Conservation (phyloP, 176 grass and related monocot species). For the Rhynchospora tenuis region DNA sequence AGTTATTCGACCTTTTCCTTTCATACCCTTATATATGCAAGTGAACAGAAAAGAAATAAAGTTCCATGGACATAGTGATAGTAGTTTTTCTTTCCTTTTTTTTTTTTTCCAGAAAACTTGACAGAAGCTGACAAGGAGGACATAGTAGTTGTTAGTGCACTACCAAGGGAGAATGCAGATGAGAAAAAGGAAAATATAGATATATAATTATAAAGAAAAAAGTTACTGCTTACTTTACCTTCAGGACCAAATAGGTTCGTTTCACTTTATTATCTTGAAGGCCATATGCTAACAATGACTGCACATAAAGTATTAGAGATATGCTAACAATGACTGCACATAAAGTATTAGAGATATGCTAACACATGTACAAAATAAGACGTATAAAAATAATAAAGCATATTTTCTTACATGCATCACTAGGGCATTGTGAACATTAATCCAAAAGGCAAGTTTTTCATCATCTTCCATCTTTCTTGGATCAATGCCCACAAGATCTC, state of each 20-base stretch:
- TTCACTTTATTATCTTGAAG: constrained; percentile 37
- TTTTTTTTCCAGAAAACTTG: too few species aligned
- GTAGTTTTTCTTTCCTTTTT: too few species aligned
- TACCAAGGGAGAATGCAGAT: not conserved
- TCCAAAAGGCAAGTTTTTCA: constrained; percentile 43
- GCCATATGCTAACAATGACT: constrained; percentile 44
- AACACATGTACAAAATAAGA: not conserved
- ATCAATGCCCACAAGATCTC: constrained; percentile 26
- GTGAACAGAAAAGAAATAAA: not conserved
- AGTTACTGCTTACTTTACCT: constrained; percentile 19
- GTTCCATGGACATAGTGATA: not conserved
- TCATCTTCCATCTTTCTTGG: constrained; percentile 33
- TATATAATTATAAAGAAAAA: not conserved
- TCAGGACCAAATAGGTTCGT: constrained; percentile 26
- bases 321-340: constrained; percentile 10
- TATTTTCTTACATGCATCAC: constrained; percentile 40
- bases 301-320: not conserved
- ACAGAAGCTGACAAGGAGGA: too few species aligned
- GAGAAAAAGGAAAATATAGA: constrained; percentile 17
- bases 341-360: not conserved
- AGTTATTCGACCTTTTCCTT: not conserved
- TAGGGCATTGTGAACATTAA: constrained; percentile 43
- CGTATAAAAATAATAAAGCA: not conserved
- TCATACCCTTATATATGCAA: not conserved
- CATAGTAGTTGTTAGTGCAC: not conserved